phyloP scores from a whole-genome alignment of 2,329 filamentous ascomycete species.

The Fusarium temperatum region DNA sequence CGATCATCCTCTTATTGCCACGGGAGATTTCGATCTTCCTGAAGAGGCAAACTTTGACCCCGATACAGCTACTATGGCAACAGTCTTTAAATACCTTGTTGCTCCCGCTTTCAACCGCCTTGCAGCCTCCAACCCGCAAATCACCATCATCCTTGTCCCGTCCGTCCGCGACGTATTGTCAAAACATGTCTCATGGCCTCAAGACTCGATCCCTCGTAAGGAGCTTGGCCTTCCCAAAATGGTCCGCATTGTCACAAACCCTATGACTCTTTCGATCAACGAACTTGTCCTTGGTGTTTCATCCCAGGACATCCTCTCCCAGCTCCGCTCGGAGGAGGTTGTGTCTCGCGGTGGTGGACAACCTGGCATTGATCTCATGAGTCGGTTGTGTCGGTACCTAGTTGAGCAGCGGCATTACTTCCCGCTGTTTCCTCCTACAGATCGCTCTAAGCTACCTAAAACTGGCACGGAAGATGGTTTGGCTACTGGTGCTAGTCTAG shows the following conservation, averaged over 20 bases:
- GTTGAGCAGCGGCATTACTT: conserved; percentile 93
- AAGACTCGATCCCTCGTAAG: conserved; percentile 69
- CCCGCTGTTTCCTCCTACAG: conserved; percentile 84
- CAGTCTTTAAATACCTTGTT: conserved; percentile 85
- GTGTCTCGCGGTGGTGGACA: conserved; percentile 37
- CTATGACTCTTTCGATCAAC: conserved; percentile 88
- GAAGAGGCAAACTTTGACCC: conserved; percentile 73
- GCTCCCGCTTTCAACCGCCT: conserved; percentile 78
- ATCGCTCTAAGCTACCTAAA: conserved; percentile 72
- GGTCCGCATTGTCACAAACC: conserved; percentile 84
- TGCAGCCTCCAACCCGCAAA: conserved; percentile 72
- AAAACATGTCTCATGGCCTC: conserved; percentile 87
- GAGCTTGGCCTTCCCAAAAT: conserved; percentile 83
- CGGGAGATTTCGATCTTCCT: conserved; percentile 80
- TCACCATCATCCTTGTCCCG: conserved; percentile 84
- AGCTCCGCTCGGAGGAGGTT: conserved; percentile 79
- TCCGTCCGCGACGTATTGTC: conserved; percentile 83
- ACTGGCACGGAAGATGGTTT: conserved; percentile 67
- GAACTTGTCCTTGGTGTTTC: conserved; percentile 85
- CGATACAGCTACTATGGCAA: conserved; percentile 81
- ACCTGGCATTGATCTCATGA: conserved; percentile 64
- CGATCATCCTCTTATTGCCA: conserved; percentile 87
- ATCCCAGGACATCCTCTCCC: conserved; percentile 83
- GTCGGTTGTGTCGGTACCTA: conserved; percentile 77
- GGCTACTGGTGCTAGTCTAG: conserved; percentile 79